phyloP scores from a whole-genome alignment of 305 asterid genomes.

The Rubia tinctorum region DNA sequence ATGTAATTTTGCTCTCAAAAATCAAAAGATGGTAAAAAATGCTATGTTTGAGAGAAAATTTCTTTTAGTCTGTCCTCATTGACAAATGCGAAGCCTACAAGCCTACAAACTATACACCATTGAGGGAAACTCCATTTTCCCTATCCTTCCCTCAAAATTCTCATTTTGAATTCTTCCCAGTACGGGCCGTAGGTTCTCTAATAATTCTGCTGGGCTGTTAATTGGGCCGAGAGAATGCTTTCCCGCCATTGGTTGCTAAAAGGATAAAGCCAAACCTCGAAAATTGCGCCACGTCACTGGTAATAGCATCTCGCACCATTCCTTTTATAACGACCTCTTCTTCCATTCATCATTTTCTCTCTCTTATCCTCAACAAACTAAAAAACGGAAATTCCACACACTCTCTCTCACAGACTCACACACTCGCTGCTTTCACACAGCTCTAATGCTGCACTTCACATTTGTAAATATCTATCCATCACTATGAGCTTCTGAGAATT shows the following conservation, averaged over 20 bases:
- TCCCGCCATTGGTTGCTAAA: not conserved
- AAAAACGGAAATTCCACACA: not conserved
- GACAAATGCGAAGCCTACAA: too few species aligned
- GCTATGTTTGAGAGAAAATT: too few species aligned
- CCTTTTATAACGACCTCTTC: constrained; percentile 16
- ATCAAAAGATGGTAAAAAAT: too few species aligned
- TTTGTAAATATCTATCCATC: not conserved
- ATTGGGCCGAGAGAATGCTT: not conserved
- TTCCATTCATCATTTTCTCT: constrained; percentile 17
- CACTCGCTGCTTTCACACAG: not conserved
- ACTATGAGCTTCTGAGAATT: constrained; percentile 1
- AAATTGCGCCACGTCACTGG: constrained; percentile 24
- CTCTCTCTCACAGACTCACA: not conserved
- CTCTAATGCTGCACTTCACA: not conserved
- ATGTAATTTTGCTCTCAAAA: too few species aligned
- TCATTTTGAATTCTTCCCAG: not conserved
- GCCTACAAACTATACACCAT: too few species aligned
- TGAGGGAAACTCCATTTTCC: too few species aligned
- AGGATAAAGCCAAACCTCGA: constrained; percentile 7
- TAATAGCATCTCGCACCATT: constrained; percentile 13
- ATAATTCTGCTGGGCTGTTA: not conserved
- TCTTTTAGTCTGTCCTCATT: too few species aligned
- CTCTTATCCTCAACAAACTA: constrained; percentile 14
- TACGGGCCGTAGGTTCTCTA: not conserved
- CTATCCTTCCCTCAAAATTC: too few species aligned